Evolutionary conservation across 139 green algal genomes (phyloP), one percentile per base, ranked within the genome.

Genomic region (Chlamydomonas eustigma): DNA sequence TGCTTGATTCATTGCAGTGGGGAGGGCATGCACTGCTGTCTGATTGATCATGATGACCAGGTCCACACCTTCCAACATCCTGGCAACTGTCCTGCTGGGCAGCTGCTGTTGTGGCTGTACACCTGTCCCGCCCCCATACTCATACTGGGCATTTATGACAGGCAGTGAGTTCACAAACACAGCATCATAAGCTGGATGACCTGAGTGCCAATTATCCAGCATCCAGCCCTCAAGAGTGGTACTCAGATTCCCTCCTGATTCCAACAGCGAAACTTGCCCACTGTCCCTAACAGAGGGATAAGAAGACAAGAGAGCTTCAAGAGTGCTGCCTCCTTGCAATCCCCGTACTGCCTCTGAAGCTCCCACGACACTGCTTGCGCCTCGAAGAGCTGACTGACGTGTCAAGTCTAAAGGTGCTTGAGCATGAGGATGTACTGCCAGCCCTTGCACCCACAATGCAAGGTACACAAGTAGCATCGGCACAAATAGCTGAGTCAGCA

Each of bases 181-280:
- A 0, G 82, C 86, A 65, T 93, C 90, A 68, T 93, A 92, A 32
- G 72, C 37, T 4, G 79, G 76, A 1, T 1, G 22, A 0, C 50
- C 65, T 6, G 34, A 72, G 64, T 77, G 81, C 87, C 89, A 94
- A 25, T 73, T 70, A 6, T 52, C 5, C 28, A 94, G 85, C 64
- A 94, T 83, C 37, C 79, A 89, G 32, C 66, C 81, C 1, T 94
- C 90, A 51, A 94, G 78, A 0, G 83, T 93, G 37, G 80, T 72
- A 1, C 73, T 67, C 4, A 81, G 51, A 0, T 75, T 66, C 18
- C 34, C 66, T 1, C 74, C 74, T 6, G 6, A 28, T 6, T 6
- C 4, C 64, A 32, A 72, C 64, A 72, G 52, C 52, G 22, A 31
- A 4, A 6, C 18, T 28, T 4, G 8, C 22, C 64, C 64, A 34